A percentile compares a stretch with the other conserved stretches of the same genome.
These are phyloP conservation scores for Nannizziopsis barbatae DNA, from an alignment of 2,329 filamentous ascomycete genomes.

Conservation along the genomic window DNA sequence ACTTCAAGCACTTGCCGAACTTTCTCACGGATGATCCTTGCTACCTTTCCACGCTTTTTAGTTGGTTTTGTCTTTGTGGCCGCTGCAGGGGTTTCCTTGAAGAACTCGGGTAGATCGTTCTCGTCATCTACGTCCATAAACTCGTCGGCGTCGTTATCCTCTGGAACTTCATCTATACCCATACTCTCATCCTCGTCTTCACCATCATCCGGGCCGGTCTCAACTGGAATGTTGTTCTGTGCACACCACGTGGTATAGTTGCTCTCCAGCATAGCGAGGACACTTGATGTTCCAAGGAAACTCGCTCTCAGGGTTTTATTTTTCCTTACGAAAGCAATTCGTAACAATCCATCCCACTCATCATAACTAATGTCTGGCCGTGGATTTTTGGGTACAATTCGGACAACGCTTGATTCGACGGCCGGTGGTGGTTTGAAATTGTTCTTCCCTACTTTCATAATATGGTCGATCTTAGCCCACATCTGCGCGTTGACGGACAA, in stretches of 20 bases:
- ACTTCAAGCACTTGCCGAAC: conserved; percentile 73
- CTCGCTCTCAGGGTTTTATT: conserved; percentile 79
- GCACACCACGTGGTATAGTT: conserved; percentile 90
- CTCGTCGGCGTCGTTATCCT: conserved; percentile 38
- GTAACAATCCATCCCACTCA: conserved; percentile 84
- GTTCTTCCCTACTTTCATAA: conserved; percentile 91
- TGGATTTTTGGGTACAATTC: conserved; percentile 77
- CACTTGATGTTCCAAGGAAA: conserved; percentile 68
- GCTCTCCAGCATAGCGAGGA: conserved; percentile 68
- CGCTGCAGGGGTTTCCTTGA: conserved; percentile 51
- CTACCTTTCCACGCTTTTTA: conserved; percentile 69
- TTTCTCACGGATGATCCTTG: conserved; percentile 74
- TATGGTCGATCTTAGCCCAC: conserved; percentile 59
- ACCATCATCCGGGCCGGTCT: conserved; percentile 47
- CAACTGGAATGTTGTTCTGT: conserved; percentile 67
- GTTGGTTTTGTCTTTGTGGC: conserved; percentile 43
- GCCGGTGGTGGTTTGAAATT: conserved; percentile 93
- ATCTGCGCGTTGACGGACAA: conserved; percentile 89
- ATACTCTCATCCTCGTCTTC: conserved; percentile 25
- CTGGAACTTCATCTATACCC: conserved; percentile 25
- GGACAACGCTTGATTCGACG: conserved; percentile 83
- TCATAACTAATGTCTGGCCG: conserved; percentile 82
- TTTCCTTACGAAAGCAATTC: conserved; percentile 74
- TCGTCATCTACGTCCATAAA: conserved; percentile 47
- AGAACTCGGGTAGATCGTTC: conserved; percentile 64